These are phyloP conservation scores for Neurospora pannonica DNA, from an alignment of 495 filamentous ascomycete species.

Conservation along the genomic window DNA sequence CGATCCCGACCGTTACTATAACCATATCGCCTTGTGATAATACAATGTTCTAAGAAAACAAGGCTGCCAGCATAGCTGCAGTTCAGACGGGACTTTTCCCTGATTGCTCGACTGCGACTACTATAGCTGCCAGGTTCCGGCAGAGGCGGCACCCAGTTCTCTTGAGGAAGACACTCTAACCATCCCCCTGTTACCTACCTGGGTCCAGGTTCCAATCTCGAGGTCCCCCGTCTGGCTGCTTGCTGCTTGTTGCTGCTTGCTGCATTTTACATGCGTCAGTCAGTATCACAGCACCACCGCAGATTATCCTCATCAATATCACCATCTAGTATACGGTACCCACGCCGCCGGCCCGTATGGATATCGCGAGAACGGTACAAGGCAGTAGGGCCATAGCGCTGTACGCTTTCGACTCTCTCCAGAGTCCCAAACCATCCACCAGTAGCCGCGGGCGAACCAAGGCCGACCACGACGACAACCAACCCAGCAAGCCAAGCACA, in stretches of 20 bases:
- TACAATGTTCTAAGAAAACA: constrained; percentile 4
- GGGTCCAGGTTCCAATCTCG: neutral
- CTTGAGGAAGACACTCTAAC: neutral
- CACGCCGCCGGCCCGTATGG: neutral
- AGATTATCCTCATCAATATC: neutral
- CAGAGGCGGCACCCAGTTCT: constrained; percentile 6
- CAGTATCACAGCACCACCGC: neutral
- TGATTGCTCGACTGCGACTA: constrained; percentile 4
- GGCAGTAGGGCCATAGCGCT: neutral
- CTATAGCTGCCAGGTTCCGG: constrained; percentile 9
- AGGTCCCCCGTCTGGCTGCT: neutral
- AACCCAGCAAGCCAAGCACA: neutral
- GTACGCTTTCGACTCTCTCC: neutral
- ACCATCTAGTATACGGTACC: neutral
- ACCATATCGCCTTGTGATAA: neutral
- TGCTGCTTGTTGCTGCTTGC: constrained; percentile 6
- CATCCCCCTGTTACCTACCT: constrained; percentile 2
- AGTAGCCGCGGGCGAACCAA: neutral
- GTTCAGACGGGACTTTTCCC: constrained; percentile 4
- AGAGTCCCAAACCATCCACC: neutral
- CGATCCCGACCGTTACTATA: neutral
- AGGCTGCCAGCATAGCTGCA: constrained; percentile 10
- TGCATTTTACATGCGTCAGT: neutral
- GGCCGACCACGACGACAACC: neutral
- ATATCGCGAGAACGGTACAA: neutral